Evolutionary conservation across 495 filamentous ascomycete genomes (phyloP).

Genomic region (Evansstolkia leycettana): DNA sequence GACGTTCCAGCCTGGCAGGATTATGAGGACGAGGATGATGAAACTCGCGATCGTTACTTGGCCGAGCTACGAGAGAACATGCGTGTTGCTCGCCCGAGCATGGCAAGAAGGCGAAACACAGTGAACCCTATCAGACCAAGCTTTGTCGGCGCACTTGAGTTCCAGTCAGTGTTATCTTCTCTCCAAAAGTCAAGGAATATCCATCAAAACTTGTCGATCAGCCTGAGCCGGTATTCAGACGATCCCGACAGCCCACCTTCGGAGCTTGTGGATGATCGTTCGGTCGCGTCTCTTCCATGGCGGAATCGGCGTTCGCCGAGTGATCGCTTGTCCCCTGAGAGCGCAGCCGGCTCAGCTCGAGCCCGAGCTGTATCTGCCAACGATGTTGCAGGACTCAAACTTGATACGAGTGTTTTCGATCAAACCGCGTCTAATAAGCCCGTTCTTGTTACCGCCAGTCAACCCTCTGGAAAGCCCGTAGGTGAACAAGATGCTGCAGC

Average conservation of each 20-base stretch:
- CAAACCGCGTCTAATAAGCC: conserved; percentile 9
- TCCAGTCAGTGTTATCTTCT: conserved; percentile 74
- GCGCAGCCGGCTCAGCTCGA: conserved; percentile 21
- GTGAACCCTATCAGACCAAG: conserved; percentile 80
- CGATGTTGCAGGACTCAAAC: conserved; percentile 34
- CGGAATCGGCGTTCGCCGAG: conserved; percentile 12
- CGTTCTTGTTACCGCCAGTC: conserved; percentile 16
- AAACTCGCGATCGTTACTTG: conserved; percentile 55
- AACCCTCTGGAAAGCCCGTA: conserved; percentile 17
- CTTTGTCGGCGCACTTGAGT: conserved; percentile 87
- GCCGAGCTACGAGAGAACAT: conserved; percentile 87
- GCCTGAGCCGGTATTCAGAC: conserved; percentile 61
- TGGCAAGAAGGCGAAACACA: conserved; percentile 57
- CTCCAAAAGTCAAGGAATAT: conserved; percentile 68
- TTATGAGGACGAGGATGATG: conserved; percentile 63
- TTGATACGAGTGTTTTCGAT: conserved; percentile 23
- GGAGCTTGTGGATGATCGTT: conserved; percentile 37
- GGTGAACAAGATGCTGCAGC: conserved; percentile 1
- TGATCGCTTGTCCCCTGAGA: conserved; percentile 19
- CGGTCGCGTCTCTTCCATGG: conserved; percentile 35
- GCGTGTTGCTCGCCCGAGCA: conserved; percentile 62
- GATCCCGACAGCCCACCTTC: conserved; percentile 34
- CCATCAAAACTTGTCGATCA: conserved; percentile 48
- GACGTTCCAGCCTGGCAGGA: conserved; percentile 36
- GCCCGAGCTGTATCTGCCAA: conserved; percentile 57